These are phyloP conservation scores for Wolfiporia cocos DNA, from an alignment of 1,284 basidiomycete genomes.

Conservation along the genomic window DNA sequence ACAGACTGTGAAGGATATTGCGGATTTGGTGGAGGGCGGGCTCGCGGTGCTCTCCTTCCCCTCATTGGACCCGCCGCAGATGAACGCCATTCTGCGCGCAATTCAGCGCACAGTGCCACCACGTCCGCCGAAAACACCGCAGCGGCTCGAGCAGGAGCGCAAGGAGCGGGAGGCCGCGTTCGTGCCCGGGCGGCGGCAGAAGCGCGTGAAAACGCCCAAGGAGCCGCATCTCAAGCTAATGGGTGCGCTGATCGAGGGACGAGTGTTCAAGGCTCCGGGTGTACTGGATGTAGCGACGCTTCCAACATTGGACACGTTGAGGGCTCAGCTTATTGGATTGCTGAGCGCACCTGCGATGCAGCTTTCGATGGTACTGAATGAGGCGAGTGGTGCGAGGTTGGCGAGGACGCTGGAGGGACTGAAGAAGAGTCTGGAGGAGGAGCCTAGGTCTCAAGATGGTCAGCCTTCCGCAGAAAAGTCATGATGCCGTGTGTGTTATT, in stretches of 20 bases:
- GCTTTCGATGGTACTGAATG: slow-evolving; percentile 59
- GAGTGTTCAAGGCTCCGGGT: slow-evolving; percentile 51
- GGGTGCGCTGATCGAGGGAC: slow-evolving; percentile 71
- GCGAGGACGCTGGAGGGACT: slow-evolving; percentile 75
- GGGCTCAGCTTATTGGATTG: slow-evolving; percentile 72
- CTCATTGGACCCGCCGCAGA: slow-evolving; percentile 62
- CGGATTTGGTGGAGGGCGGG: slow-evolving; percentile 47
- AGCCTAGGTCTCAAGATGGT: too few species aligned
- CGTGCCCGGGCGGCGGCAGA: slow-evolving; percentile 58
- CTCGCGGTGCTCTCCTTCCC: slow-evolving; percentile 66
- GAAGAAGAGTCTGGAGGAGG: slow-evolving; percentile 66
- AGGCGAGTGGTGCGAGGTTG: slow-evolving; percentile 69
- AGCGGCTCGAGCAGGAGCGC: slow-evolving; percentile 38
- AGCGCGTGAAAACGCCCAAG: slow-evolving; percentile 44
- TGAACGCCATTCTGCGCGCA: slow-evolving; percentile 60
- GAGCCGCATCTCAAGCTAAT: slow-evolving; percentile 63
- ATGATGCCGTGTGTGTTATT: slow-evolving; percentile 5
- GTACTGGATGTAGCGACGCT: slow-evolving; percentile 59
- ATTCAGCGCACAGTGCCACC: slow-evolving; percentile 63
- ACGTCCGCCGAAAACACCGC: slow-evolving; percentile 44
- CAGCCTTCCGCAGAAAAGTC: too few species aligned
- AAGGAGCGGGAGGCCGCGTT: slow-evolving; percentile 47
- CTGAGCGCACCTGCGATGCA: slow-evolving; percentile 67
- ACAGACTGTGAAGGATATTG: slow-evolving; percentile 41
- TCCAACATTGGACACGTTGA: slow-evolving; percentile 64